Evolutionary conservation across 441 rosid species (phyloP).

Genomic region (Gossypium davidsonii): DNA sequence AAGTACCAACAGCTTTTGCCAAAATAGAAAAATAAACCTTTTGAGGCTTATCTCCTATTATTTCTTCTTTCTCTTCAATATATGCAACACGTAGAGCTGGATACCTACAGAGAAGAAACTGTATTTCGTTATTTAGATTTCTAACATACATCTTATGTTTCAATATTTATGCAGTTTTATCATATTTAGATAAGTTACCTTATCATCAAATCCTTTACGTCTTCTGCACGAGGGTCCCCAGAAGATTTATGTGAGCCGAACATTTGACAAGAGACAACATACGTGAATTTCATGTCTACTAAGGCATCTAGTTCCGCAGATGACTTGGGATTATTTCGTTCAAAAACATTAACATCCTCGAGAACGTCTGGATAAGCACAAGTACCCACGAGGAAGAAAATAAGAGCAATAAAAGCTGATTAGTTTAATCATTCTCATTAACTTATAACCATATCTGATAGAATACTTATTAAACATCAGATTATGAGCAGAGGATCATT

Average conservation of each 20-base stretch:
- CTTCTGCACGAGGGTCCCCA: conserved; percentile 91
- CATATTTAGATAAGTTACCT: conserved; percentile 38
- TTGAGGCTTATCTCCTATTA: conserved; percentile 25
- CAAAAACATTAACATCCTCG: conserved; percentile 61
- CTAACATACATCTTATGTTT: conserved; percentile 1
- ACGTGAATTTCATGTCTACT: conserved; percentile 85
- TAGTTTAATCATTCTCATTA: conserved; percentile 4
- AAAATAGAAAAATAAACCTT: conserved; percentile 79
- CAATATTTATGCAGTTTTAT: neutral
- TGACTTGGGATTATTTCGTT: conserved; percentile 57
- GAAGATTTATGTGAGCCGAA: conserved; percentile 75
- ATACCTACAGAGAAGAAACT: conserved; percentile 47
- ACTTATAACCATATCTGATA: neutral
- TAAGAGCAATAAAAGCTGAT: neutral
- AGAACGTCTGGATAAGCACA: conserved; percentile 58
- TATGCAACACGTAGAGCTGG: conserved; percentile 95
- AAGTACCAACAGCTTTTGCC: conserved; percentile 74
- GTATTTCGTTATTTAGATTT: conserved; percentile 18
- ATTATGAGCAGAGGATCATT: conserved; percentile 18
- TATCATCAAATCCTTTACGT: conserved; percentile 75
- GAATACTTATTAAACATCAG: neutral
- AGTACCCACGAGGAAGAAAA: conserved; percentile 8
- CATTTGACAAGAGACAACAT: conserved; percentile 80
- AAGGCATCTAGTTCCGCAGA: conserved; percentile 73
- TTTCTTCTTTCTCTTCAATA: conserved; percentile 92